Base-by-base conservation (phyloP, 2,329 filamentous ascomycete genomes). In the Fusarium praegraminearum region DNA sequence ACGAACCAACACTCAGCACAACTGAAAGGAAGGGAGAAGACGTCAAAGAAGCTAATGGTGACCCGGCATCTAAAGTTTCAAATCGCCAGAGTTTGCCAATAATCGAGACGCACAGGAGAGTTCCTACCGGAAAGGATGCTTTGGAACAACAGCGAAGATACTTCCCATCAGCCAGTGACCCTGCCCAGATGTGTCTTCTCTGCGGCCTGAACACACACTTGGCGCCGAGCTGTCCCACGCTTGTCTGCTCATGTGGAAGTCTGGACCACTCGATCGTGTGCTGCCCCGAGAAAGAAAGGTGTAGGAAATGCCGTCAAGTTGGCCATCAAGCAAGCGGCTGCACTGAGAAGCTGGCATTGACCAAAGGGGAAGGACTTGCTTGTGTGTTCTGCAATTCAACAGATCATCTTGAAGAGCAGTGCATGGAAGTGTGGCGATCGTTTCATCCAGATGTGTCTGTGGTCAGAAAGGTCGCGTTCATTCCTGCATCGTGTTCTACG, bases 361-460 rank as follows among this genome's bases (percentile, higher is more conserved):
- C 84, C 18, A 84, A 84, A 65, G 83, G 83, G 18, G 87, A 90
- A 57, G 83, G 83, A 24, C 79, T 85, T 47, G 83, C 84, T 4
- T 93, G 91, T 75, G 86, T 87, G 13, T 80, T 89, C 35, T 93
- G 91, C 77, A 80, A 80, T 40, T 83, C 83, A 9, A 68, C 73
- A 5, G 81, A 84, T 11, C 91, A 93, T 71, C 70, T 84, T 11
- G 91, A 93, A 74, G 75, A 81, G 15, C 78, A 84, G 4, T 93
- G 91, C 76, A 83, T 86, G 55, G 80, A 83, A 49, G 79, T 90
- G 26, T 93, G 89, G 89, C 82, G 85, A 60, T 87, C 83, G 20
- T 90, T 85, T 74, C 76, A 79, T 15, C 82, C 81, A 3, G 76
- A 79, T 16, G 71, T 78, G 12, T 74, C 78, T 18, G 77, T 77